These are phyloP conservation scores for Vitis rotundifolia DNA, from an alignment of 164 flowering plant species.

Conservation along the genomic window DNA sequence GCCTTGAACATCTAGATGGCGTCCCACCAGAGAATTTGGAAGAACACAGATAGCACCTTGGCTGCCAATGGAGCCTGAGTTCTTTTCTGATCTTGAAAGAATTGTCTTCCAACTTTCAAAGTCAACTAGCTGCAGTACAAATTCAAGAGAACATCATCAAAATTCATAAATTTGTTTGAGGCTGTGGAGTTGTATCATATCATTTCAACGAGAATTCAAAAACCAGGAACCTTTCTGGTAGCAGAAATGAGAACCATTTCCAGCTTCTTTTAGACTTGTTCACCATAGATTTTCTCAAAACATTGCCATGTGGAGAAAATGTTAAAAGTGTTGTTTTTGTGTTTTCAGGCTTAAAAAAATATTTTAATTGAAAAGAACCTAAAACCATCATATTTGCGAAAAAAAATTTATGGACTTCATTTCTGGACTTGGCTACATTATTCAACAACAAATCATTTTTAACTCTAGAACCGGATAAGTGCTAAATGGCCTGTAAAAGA, in stretches of 20 bases:
- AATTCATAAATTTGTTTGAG: neutral
- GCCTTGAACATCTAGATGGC: constrained; percentile 66
- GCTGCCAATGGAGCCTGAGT: constrained; percentile 50
- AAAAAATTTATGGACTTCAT: neutral
- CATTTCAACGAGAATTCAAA: neutral
- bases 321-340: too few species aligned
- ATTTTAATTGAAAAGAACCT: too few species aligned
- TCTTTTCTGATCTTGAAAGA: constrained; percentile 75
- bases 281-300: too few species aligned
- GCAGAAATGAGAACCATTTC: too few species aligned
- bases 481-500: too few species aligned
- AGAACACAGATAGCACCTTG: constrained; percentile 56
- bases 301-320: too few species aligned
- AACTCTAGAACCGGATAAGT: too few species aligned
- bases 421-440: too few species aligned
- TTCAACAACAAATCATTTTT: too few species aligned
- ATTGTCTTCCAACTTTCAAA: constrained; percentile 91
- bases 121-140: constrained; percentile 77
- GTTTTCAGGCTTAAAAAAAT: too few species aligned
- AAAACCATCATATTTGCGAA: too few species aligned
- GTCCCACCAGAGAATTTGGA: constrained; percentile 62
- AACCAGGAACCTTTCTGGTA: neutral
- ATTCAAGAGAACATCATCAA: neutral
- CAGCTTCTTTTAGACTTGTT: too few species aligned
- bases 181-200: neutral